Evolutionary conservation across 2,329 filamentous ascomycete genomes (phyloP).

Genomic region (Drechslerella dactyloides): DNA sequence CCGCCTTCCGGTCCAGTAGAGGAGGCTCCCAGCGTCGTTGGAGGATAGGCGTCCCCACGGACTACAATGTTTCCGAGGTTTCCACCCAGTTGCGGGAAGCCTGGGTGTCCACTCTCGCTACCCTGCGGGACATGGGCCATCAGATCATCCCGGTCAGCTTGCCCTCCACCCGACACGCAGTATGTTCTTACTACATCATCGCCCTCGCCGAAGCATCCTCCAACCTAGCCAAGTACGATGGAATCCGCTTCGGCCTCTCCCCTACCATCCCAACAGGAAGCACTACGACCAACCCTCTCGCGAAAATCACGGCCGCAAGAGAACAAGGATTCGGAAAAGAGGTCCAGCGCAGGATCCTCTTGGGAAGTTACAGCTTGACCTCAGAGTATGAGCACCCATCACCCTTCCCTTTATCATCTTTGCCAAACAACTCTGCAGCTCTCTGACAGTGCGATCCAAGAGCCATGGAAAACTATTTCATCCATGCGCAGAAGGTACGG

Average conservation of each 20-base stretch:
- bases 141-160: constrained; percentile 77
- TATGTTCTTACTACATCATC: constrained; percentile 93
- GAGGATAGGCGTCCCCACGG: constrained; percentile 66
- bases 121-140: constrained; percentile 70
- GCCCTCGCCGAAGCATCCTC: constrained; percentile 94
- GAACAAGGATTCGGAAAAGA: constrained; percentile 79
- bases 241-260: constrained; percentile 81
- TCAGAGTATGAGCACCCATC: constrained; percentile 63
- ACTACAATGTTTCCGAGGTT: constrained; percentile 89
- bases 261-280: background rate
- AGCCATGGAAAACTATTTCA: constrained; percentile 94
- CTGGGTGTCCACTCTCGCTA: constrained; percentile 70
- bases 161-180: constrained; percentile 80
- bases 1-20: background rate
- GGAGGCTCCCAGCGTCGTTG: background rate
- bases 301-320: constrained; percentile 66
- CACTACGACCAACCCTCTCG: background rate
- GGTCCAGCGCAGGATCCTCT: constrained; percentile 82
- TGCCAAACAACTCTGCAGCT: background rate
- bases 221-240: constrained; percentile 96
- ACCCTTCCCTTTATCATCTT: background rate
- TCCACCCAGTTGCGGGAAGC: constrained; percentile 70
- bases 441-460: constrained; percentile 6
- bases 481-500: constrained; percentile 87
- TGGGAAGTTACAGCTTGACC: constrained; percentile 88